Evolutionary conservation across 768 basidiomycete species (phyloP).

Genomic region (Suillus spraguei): DNA sequence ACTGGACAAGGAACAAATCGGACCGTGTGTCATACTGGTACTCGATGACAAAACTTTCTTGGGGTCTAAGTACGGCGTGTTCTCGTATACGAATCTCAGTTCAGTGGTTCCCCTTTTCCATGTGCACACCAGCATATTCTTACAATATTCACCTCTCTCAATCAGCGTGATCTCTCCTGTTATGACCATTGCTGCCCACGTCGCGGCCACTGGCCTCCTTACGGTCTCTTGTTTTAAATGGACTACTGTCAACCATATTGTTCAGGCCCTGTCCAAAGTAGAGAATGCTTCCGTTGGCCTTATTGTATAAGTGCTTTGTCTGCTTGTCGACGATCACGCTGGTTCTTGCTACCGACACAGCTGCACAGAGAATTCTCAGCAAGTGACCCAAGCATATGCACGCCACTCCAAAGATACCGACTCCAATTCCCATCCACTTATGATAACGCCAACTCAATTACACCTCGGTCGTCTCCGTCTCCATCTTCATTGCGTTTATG

Average conservation of each 20-base stretch:
- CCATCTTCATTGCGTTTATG: no score
- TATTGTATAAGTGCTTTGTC: neutral
- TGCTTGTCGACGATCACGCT: neutral
- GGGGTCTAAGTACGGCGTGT: neutral
- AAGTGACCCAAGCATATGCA: neutral
- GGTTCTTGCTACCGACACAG: neutral
- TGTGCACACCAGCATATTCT: neutral
- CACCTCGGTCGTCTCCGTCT: neutral
- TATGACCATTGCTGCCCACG: neutral
- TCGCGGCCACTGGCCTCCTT: neutral
- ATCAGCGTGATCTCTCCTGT: neutral
- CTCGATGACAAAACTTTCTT: no score
- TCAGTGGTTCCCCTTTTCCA: neutral
- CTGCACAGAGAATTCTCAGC: neutral
- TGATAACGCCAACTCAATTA: neutral
- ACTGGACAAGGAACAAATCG: no score
- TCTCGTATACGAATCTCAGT: neutral
- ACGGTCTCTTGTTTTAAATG: neutral
- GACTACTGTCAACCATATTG: neutral
- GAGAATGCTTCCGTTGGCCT: neutral
- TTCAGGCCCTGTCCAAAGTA: neutral
- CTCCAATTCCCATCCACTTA: neutral
- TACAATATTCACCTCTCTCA: neutral
- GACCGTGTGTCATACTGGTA: no score
- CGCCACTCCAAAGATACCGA: neutral